A percentile compares a stretch with the other conserved stretches of the same genome.
phyloP scores from a whole-genome alignment of 2,329 filamentous ascomycete genomes.

The Microdochium bolleyi region DNA sequence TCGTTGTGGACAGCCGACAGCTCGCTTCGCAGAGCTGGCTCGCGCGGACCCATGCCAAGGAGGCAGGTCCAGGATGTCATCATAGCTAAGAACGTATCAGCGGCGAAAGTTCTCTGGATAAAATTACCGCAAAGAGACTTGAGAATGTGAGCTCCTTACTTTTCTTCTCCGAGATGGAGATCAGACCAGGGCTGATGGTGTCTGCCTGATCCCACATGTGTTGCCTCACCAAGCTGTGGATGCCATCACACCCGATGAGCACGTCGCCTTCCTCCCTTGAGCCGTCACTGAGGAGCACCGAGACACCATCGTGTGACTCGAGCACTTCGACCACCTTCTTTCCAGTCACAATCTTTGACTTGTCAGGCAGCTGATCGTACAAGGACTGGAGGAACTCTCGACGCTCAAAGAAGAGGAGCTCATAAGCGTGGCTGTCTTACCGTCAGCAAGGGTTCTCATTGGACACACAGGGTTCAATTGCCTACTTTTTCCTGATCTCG shows the following conservation, averaged over 20 bases:
- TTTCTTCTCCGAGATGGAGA: constrained; percentile 1
- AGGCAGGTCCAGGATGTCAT: not conserved
- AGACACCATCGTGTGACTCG: constrained; percentile 6
- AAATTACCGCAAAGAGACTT: not conserved
- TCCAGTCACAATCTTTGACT: constrained; percentile 1
- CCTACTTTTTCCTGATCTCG: constrained; percentile 1
- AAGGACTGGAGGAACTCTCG: constrained; percentile 1
- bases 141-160: not conserved
- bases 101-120: not conserved
- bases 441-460: not conserved
- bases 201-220: constrained; percentile 8
- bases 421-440: not conserved
- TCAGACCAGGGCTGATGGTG: not conserved
- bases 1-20: constrained; percentile 3
- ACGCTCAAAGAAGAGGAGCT: not conserved
- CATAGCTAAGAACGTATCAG: not conserved
- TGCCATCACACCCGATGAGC: constrained; percentile 15
- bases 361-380: constrained; percentile 4
- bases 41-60: too few relatives aligned
- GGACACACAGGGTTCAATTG: not conserved
- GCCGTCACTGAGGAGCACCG: constrained; percentile 11
- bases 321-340: not conserved
- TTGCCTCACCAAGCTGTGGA: constrained; percentile 12
- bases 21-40: not conserved
- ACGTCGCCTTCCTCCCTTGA: constrained; percentile 12